Evolutionary conservation across 345 rosid species (phyloP), one percentile per base, ranked within the genome.

Genomic region (Eucalyptus globulus): DNA sequence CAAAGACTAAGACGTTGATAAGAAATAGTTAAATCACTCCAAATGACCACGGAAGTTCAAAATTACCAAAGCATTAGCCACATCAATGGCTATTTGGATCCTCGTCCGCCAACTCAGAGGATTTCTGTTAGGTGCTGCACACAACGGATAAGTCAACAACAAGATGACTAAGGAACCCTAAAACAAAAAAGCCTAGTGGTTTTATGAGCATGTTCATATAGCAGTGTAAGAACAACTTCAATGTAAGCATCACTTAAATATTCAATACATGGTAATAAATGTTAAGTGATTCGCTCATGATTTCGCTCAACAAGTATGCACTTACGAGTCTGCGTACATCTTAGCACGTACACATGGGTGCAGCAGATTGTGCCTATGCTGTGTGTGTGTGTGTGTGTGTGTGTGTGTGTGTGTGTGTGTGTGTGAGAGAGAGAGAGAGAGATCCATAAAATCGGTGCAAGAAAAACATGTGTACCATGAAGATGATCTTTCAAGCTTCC

Each of bases 61-160:
- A 89, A 92, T 91, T 94, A 97, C 99, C 99, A 97, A 92, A 93
- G 99, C 99, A 92, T 97, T 95, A 80, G 99, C 99, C 90, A 97
- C 97, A 86, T 97, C 99, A 69, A 97, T 94, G 76, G 98, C 97
- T 47, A 97, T 97, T 89, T 95, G 97, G 92, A 97, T 94, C 92
- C 99, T 95, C 45, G 92, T 94, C 91, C 87, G 94, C 99, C 99
- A 97, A 93, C 95, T 95, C 93, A 96, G 91, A 83, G 96, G 97
- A 87, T 92, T 88, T 90, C 90, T 94, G 87, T 90, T 93, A 27
- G 93, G 92, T 45, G 94, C 99, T 97, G 93, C 93, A 90, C 56
- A 89, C 90, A 83, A 80, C 69, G 21, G 49, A 76, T 76, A 76
- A 76, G 83, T 76, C 83, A 76, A 76, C 83, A 76, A 11, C 29